A percentile compares a stretch with the other conserved stretches of the same genome.
phyloP scores from a whole-genome alignment of 441 rosid genomes.

The Dalechampia spathulata region DNA sequence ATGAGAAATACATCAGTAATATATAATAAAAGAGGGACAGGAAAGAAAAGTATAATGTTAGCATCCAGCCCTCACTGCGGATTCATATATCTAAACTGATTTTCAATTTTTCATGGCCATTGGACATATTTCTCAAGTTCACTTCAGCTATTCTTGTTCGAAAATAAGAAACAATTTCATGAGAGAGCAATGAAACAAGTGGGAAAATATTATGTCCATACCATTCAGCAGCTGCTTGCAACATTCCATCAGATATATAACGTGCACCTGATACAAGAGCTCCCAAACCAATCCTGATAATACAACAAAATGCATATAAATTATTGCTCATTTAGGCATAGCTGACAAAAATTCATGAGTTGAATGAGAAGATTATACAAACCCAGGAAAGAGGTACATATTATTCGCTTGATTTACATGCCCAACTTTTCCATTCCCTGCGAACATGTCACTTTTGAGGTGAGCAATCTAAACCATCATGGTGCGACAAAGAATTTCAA shows the following conservation, averaged over 20 bases:
- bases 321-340: constrained; percentile 11
- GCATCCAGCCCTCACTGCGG: not conserved
- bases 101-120: too few species aligned
- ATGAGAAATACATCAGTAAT: not conserved
- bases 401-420: constrained; percentile 98
- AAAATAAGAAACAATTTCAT: not conserved
- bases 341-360: constrained; percentile 1
- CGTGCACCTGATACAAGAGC: constrained; percentile 81
- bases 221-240: constrained; percentile 94
- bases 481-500: not conserved
- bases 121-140: not conserved
- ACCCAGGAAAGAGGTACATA: constrained; percentile 99
- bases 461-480: constrained; percentile 4
- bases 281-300: constrained; percentile 85
- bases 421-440: constrained; percentile 84
- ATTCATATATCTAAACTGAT: too few species aligned
- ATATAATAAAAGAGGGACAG: not conserved
- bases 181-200: constrained; percentile 1
- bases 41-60: not conserved
- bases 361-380: constrained; percentile 20
- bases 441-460: constrained; percentile 16
- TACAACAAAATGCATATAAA: constrained; percentile 6
- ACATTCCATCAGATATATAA: constrained; percentile 75
- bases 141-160: not conserved
- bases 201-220: constrained; percentile 20